Percentiles rank a stretch among this genome's conserved stretches.
Evolutionary conservation across 2,329 filamentous ascomycete genomes (phyloP).

Genomic region (Bipolaris cookei): DNA sequence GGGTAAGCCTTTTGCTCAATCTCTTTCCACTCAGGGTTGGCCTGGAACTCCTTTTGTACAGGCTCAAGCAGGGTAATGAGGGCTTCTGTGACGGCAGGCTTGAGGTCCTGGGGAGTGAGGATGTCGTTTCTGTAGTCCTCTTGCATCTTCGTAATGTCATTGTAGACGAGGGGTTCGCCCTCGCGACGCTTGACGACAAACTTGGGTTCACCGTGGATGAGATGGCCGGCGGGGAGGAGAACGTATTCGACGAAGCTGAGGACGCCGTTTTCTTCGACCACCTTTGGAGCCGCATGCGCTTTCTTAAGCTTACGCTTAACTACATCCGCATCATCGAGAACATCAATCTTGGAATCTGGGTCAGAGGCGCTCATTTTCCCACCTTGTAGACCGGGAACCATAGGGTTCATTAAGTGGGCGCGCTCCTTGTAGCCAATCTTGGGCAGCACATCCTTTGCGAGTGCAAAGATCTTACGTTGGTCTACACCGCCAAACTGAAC

Average conservation of each 20-base stretch:
- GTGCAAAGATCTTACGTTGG: slow-evolving; percentile 86
- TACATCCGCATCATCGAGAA: slow-evolving; percentile 78
- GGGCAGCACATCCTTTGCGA: slow-evolving; percentile 83
- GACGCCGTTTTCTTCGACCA: slow-evolving; percentile 84
- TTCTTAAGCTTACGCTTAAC: slow-evolving; percentile 75
- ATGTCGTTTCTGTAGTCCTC: slow-evolving; percentile 81
- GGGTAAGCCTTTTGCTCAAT: slow-evolving; percentile 83
- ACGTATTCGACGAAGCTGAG: slow-evolving; percentile 87
- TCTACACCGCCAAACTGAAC: slow-evolving; percentile 81
- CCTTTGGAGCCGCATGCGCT: slow-evolving; percentile 76
- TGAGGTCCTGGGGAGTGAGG: slow-evolving; percentile 85
- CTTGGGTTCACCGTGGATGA: slow-evolving; percentile 61
- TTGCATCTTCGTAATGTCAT: slow-evolving; percentile 73
- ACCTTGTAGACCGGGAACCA: slow-evolving; percentile 83
- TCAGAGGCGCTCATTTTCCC: slow-evolving; percentile 81
- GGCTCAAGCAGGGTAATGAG: slow-evolving; percentile 77
- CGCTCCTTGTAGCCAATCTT: slow-evolving; percentile 81
- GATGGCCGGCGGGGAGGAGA: slow-evolving; percentile 75
- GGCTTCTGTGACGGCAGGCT: slow-evolving; percentile 78
- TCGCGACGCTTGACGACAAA: slow-evolving; percentile 72
- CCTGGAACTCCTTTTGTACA: slow-evolving; percentile 75
- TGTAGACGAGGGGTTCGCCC: slow-evolving; percentile 82
- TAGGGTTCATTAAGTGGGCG: slow-evolving; percentile 79
- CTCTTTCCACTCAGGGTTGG: slow-evolving; percentile 78
- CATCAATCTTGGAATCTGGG: slow-evolving; percentile 84